Evolutionary conservation across 2,329 filamentous ascomycete species (phyloP).

Genomic region (Botrytis porri): DNA sequence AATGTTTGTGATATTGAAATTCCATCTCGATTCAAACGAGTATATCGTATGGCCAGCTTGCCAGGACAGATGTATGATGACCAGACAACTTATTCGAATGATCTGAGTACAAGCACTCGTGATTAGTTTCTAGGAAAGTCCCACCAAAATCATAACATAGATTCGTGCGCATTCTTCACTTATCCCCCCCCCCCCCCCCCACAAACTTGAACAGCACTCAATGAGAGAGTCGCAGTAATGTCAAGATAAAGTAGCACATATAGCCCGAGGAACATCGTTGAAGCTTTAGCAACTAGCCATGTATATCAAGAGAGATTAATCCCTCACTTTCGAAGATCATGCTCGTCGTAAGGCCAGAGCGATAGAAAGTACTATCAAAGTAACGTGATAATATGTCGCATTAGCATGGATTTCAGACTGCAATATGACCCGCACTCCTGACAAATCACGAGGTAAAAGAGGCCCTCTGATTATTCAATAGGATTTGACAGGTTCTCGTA

Average conservation of each 20-base stretch:
- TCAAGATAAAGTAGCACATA: neutral
- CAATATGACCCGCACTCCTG: neutral
- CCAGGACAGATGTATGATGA: neutral
- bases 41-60: neutral
- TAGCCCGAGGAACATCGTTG: neutral
- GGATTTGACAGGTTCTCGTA: neutral
- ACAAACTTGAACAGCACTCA: neutral
- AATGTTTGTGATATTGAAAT: neutral
- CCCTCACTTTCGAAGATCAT: neutral
- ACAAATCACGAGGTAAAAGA: neutral
- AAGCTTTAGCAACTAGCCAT: neutral
- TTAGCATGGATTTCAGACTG: neutral
- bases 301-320: neutral
- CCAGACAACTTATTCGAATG: rapidly evolving
- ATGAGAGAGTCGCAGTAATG: neutral
- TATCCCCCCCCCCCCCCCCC: no score
- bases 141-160: neutral
- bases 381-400: neutral
- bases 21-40: neutral
- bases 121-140: neutral
- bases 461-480: neutral
- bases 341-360: neutral
- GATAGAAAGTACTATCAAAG: neutral
- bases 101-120: neutral
- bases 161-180: neutral